phyloP scores from a whole-genome alignment of 495 filamentous ascomycete genomes.

The Penicillium maclennaniae region DNA sequence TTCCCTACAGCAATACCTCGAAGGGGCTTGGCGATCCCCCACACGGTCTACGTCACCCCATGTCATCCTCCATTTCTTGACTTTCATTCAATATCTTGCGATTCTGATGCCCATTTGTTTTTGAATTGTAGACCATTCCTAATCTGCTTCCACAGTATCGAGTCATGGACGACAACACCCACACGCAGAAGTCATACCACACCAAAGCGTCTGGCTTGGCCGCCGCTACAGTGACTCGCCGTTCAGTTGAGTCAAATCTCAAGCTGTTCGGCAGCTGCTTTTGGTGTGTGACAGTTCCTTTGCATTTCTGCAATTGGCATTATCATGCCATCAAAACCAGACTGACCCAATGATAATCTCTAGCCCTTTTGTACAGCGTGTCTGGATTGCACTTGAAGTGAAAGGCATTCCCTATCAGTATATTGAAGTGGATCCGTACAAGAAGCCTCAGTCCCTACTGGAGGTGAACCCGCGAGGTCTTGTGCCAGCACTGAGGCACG shows the following conservation, averaged over 20 bases:
- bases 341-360: constrained; percentile 15
- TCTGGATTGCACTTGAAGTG: constrained; percentile 92
- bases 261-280: constrained; percentile 90
- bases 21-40: constrained; percentile 14
- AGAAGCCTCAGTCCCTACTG: constrained; percentile 71
- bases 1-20: constrained; percentile 3
- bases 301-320: background rate
- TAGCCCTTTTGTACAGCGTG: constrained; percentile 82
- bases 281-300: constrained; percentile 55
- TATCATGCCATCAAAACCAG: background rate
- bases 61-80: constrained; percentile 3
- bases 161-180: constrained; percentile 43
- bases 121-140: background rate
- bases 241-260: constrained; percentile 64
- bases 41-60: constrained; percentile 23
- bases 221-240: constrained; percentile 66
- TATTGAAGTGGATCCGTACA: constrained; percentile 84
- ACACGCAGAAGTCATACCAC: constrained; percentile 69
- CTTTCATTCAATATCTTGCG: background rate
- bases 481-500: constrained; percentile 78
- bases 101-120: background rate
- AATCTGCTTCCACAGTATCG: constrained; percentile 19
- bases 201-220: constrained; percentile 80
- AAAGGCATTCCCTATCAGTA: constrained; percentile 87
- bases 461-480: constrained; percentile 87